These are phyloP conservation scores for Fraxinus quadrangulata DNA, from an alignment of 257 asterid species.

Conservation along the genomic window DNA sequence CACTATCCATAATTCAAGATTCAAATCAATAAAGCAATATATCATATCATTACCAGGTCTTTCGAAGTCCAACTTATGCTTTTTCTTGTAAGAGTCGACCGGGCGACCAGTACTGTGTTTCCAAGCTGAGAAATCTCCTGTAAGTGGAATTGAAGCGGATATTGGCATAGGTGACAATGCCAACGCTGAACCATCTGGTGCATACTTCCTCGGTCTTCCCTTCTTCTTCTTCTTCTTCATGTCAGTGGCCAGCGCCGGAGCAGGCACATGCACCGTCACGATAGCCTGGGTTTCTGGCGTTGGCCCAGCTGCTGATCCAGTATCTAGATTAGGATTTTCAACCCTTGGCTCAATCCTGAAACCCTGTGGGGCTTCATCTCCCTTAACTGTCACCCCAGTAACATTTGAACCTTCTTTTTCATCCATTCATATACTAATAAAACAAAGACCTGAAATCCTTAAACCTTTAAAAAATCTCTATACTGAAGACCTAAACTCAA, in stretches of 20 bases:
- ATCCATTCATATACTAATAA: constrained; percentile 68
- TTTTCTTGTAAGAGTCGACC: constrained; percentile 66
- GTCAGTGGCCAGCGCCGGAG: constrained; percentile 34
- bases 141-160: constrained; percentile 86
- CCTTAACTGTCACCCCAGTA: constrained; percentile 50
- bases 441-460: constrained; percentile 20
- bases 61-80: constrained; percentile 60
- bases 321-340: constrained; percentile 45
- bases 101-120: constrained; percentile 47
- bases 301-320: constrained; percentile 55
- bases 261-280: constrained; percentile 28
- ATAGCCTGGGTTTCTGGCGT: constrained; percentile 33
- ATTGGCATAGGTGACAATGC: constrained; percentile 97
- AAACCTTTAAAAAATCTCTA: constrained; percentile 35
- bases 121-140: constrained; percentile 78
- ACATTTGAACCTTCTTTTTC: constrained; percentile 62
- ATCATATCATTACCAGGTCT: constrained; percentile 50
- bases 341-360: constrained; percentile 56
- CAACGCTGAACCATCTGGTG: constrained; percentile 55
- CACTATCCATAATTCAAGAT: background rate
- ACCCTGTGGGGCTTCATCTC: constrained; percentile 64
- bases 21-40: background rate
- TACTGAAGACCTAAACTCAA: constrained; percentile 31
- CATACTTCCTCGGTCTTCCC: constrained; percentile 90
- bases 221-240: constrained; percentile 82